Percentiles rank a stretch among this genome's conserved stretches.
These are phyloP conservation scores for Acer negundo DNA, from an alignment of 345 rosid species.

Conservation along the genomic window DNA sequence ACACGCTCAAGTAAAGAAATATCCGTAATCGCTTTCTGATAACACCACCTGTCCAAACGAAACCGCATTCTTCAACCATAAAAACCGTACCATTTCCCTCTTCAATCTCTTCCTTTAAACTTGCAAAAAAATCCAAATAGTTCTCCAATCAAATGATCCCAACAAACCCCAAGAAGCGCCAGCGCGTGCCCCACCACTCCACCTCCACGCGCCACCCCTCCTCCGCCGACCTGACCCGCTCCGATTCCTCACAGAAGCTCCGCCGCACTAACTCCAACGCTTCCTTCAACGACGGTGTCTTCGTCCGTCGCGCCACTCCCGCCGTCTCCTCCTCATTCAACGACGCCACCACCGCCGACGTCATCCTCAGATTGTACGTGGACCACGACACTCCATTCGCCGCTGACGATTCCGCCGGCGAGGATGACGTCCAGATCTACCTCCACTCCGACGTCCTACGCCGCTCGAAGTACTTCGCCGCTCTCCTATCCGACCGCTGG, in stretches of 20 bases:
- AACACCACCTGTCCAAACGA: neutral
- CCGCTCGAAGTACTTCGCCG: constrained; percentile 62
- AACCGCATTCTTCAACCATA: neutral
- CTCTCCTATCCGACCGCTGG: constrained; percentile 72
- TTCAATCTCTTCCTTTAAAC: neutral
- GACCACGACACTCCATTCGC: constrained; percentile 26
- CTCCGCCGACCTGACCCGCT: constrained; percentile 26
- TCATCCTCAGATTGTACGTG: constrained; percentile 42
- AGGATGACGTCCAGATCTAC: constrained; percentile 47
- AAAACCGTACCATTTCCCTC: constrained; percentile 7
- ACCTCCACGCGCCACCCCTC: constrained; percentile 32
- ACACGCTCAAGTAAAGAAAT: too few species aligned
- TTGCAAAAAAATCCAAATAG: neutral
- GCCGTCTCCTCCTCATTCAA: constrained; percentile 29
- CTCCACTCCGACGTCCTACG: constrained; percentile 59
- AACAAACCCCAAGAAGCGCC: constrained; percentile 38
- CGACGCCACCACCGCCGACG: constrained; percentile 52
- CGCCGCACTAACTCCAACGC: constrained; percentile 39
- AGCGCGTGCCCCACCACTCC: constrained; percentile 32
- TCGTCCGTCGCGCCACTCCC: neutral
- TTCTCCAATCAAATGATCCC: constrained; percentile 26
- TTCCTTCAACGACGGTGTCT: constrained; percentile 5
- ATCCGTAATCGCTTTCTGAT: neutral
- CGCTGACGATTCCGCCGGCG: constrained; percentile 9
- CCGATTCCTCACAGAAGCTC: constrained; percentile 36